Conservation (phyloP, 2,329 filamentous ascomycete species). For the Cytospora mali region DNA sequence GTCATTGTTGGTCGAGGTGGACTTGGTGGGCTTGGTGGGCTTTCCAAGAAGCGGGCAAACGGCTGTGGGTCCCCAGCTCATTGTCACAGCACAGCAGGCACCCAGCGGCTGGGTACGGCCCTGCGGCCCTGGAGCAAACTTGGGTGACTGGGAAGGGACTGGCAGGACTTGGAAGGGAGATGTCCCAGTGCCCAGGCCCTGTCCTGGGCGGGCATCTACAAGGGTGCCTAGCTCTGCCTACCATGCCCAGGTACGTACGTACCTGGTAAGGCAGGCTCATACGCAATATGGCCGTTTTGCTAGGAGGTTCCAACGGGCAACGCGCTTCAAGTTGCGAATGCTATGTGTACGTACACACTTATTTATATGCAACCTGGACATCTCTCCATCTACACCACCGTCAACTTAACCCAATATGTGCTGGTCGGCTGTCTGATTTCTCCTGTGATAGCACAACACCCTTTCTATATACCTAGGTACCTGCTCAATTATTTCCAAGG, state of each 20-base stretch:
- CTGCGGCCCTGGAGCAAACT: too few species aligned
- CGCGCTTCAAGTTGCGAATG: neutral
- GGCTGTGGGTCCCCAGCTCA: neutral
- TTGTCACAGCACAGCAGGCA: neutral
- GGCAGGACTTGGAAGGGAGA: neutral
- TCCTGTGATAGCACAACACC: neutral
- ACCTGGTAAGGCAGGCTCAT: too few species aligned
- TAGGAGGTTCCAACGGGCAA: too few species aligned
- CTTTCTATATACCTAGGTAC: neutral
- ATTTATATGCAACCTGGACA: too few species aligned
- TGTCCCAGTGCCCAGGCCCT: neutral
- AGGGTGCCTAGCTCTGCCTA: too few species aligned
- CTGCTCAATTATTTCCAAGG: neutral
- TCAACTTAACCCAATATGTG: too few species aligned
- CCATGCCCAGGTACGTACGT: too few species aligned
- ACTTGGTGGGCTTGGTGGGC: neutral
- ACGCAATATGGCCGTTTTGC: too few species aligned
- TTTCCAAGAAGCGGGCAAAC: neutral
- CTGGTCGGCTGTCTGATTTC: too few species aligned
- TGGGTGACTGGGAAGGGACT: neutral
- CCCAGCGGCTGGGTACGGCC: neutral
- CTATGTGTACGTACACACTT: neutral
- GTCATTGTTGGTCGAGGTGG: slow-evolving; percentile 19
- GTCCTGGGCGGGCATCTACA: too few species aligned
- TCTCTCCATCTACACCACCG: too few species aligned